A percentile compares a stretch with the other conserved stretches of the same genome.
These are phyloP conservation scores for Solanum habrochaites DNA, from an alignment of 257 asterid species.

Conservation along the genomic window DNA sequence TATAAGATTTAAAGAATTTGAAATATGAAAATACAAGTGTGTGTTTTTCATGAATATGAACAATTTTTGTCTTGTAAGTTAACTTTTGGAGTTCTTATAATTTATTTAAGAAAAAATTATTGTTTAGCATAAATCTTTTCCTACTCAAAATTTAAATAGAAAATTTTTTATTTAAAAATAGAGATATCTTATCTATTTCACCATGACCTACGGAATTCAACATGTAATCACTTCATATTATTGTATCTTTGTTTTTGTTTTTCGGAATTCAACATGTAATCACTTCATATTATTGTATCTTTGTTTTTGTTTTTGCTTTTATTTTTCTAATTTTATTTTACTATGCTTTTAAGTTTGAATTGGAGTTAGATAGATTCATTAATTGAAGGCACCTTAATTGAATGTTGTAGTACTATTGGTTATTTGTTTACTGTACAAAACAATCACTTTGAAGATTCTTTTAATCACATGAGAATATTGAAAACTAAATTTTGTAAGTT, in stretches of 20 bases:
- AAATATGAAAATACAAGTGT: fast-evolving
- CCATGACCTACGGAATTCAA: not conserved
- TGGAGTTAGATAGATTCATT: not conserved
- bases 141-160: fast-evolving
- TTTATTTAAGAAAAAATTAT: not conserved
- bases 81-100: fast-evolving
- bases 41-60: not conserved
- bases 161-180: no score
- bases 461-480: not conserved
- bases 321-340: no score
- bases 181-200: no score
- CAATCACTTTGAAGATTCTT: not conserved
- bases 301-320: not conserved
- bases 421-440: not conserved
- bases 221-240: no score
- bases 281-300: not conserved
- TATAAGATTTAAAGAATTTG: no score
- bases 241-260: no score
- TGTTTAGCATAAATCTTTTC: no score
- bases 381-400: not conserved
- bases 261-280: not conserved
- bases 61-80: no score
- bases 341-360: not conserved
- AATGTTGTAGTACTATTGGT: not conserved
- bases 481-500: not conserved